Conservation (phyloP, 2,329 filamentous ascomycete genomes). For the Penicillium hesseltinei region DNA sequence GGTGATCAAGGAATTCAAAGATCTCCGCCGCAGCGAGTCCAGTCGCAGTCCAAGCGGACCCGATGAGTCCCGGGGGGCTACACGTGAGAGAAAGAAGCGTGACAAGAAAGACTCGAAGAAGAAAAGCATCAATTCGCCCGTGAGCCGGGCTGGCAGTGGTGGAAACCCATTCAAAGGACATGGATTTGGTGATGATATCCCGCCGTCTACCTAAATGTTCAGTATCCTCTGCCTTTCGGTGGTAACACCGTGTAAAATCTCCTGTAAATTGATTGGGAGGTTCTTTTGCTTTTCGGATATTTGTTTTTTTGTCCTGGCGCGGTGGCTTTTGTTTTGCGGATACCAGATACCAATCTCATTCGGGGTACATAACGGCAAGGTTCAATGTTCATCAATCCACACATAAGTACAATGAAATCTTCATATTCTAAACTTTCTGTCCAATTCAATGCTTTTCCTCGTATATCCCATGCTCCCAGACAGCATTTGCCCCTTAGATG, state of each 20-base stretch:
- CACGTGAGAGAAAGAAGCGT: conserved; percentile 29
- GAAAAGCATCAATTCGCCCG: conserved; percentile 10
- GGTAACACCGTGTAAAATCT: neutral
- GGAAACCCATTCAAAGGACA: conserved; percentile 6
- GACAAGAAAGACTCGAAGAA: conserved; percentile 30
- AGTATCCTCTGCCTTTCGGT: neutral
- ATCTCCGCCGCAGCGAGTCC: conserved; percentile 49
- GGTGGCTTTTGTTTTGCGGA: neutral
- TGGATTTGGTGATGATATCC: neutral
- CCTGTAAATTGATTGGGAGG: neutral
- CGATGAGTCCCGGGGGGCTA: conserved; percentile 24
- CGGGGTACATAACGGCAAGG: neutral
- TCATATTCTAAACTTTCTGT: neutral
- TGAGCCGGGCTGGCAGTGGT: conserved; percentile 24
- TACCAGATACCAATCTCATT: conserved; percentile 5
- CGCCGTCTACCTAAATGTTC: neutral
- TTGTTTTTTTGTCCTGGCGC: neutral
- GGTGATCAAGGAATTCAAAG: conserved; percentile 76
- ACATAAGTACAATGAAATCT: neutral
- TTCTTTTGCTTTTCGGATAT: neutral
- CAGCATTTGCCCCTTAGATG: neutral
- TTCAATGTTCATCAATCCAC: neutral
- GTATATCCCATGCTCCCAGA: neutral
- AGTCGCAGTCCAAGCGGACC: conserved; percentile 30
- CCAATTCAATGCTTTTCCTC: neutral